These are phyloP conservation scores for Podila epigama DNA, from an alignment of 192 early-diverging fungal species.

Conservation along the genomic window DNA sequence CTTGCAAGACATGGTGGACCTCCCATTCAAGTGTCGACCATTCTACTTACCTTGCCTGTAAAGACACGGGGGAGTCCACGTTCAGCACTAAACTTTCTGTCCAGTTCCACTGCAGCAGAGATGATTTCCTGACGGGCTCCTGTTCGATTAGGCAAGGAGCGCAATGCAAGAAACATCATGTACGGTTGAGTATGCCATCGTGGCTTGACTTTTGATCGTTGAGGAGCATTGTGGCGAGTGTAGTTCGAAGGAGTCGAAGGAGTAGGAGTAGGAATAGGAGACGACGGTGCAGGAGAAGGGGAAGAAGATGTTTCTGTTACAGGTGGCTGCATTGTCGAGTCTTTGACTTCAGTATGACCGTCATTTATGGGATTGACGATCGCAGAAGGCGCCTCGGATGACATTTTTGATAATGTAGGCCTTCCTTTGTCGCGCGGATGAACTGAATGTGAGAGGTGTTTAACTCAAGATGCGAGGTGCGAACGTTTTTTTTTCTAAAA, in stretches of 20 bases:
- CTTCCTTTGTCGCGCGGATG: background rate
- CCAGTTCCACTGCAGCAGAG: conserved; percentile 74
- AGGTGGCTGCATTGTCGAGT: too few species aligned
- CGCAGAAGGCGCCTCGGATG: background rate
- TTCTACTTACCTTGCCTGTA: conserved; percentile 75
- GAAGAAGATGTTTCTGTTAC: background rate
- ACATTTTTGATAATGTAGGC: background rate
- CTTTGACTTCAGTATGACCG: background rate
- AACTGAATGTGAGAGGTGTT: too few species aligned
- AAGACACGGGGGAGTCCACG: conserved; percentile 80
- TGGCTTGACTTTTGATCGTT: conserved; percentile 57
- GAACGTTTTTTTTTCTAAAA: too few species aligned
- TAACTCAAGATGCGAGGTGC: too few species aligned
- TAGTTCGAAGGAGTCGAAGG: background rate
- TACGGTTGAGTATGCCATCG: conserved; percentile 93
- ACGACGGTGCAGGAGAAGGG: background rate
- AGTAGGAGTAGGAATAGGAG: too few species aligned
- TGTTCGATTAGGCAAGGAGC: conserved; percentile 69
- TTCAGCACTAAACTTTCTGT: conserved; percentile 76
- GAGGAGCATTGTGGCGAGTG: conserved; percentile 37
- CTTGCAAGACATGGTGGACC: background rate
- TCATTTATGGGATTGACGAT: background rate
- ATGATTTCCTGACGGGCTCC: conserved; percentile 79
- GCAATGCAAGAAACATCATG: conserved; percentile 81
- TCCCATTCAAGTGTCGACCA: background rate